Evolutionary conservation across 805 yeast genomes (phyloP).

Genomic region (Ogataea chonburiensis): DNA sequence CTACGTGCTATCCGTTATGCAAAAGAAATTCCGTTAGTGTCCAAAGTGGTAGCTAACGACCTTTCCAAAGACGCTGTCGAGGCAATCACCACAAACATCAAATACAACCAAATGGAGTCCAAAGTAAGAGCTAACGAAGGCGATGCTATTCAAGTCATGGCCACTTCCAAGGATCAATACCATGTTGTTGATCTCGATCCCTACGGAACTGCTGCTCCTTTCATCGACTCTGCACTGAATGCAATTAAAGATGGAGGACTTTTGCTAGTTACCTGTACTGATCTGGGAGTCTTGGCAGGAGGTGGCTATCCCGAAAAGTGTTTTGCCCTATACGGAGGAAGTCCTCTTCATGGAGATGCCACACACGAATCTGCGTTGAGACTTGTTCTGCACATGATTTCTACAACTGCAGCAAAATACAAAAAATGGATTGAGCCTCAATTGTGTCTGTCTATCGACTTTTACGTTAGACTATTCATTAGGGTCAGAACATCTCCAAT

Average conservation of each 20-base stretch:
- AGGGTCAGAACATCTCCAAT: slow-evolving; percentile 76
- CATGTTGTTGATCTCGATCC: slow-evolving; percentile 96
- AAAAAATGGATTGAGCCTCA: slow-evolving; percentile 86
- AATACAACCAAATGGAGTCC: slow-evolving; percentile 56
- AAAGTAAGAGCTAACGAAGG: slow-evolving; percentile 71
- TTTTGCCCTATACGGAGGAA: slow-evolving; percentile 92
- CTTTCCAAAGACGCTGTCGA: slow-evolving; percentile 81
- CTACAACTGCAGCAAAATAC: slow-evolving; percentile 84
- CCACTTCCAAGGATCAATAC: slow-evolving; percentile 50
- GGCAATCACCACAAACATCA: slow-evolving; percentile 70
- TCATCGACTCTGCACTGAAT: slow-evolving; percentile 88
- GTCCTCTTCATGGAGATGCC: slow-evolving; percentile 78
- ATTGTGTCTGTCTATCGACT: slow-evolving; percentile 83
- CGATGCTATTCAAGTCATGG: slow-evolving; percentile 89
- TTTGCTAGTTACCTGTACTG: slow-evolving; percentile 91
- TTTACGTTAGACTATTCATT: slow-evolving; percentile 84
- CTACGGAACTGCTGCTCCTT: slow-evolving; percentile 96
- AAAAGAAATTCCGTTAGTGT: slow-evolving; percentile 78
- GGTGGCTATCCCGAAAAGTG: slow-evolving; percentile 96
- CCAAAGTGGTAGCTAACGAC: slow-evolving; percentile 84
- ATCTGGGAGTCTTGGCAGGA: slow-evolving; percentile 93
- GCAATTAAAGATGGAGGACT: slow-evolving; percentile 82
- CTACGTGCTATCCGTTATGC: slow-evolving; percentile 91
- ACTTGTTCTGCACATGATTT: slow-evolving; percentile 72
- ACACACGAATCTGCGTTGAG: slow-evolving; percentile 93